Evolutionary conservation across 2,329 filamentous ascomycete genomes (phyloP), one percentile per base, ranked within the genome.

Genomic region (Hypoxylon sp.): DNA sequence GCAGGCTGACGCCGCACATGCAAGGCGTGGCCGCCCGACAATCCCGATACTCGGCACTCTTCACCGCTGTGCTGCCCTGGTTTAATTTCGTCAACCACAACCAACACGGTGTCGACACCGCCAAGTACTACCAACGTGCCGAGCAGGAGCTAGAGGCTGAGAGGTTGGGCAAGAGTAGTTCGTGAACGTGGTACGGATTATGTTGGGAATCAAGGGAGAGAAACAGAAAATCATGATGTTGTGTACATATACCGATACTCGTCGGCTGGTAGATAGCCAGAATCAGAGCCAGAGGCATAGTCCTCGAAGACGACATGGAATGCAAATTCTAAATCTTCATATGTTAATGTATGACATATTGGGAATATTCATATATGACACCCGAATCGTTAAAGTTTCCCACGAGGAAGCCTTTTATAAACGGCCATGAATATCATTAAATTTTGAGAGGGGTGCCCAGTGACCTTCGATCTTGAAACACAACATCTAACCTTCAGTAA

Each of bases 81-180:
- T 95, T 97, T 84, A 99, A 99, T 86, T 92, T 99, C 83, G 95
- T 97, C 78, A 98, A 99, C 83, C 96, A 99, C 83, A 91, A 89
- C 79, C 85, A 97, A 88, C 96, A 99, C 80, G 96, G 96, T 74
- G 93, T 99, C 65, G 96, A 99, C 80, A 99, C 96, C 33, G 94
- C 95, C 72, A 99, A 99, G 85, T 99, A 99, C 85, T 99, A 97
- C 83, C 91, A 91, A 80, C 94, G 97, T 81, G 96, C 96, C 6
- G 96, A 99, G 86, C 87, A 91, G 80, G 96, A 99, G 82, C 83
- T 99, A 76, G 96, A 97, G 83, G 91, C 90, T 42, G 94, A 97
- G 85, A 84, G 83, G 66, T 75, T 79, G 68, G 71, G 61, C 13
- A 77, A 74, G 68, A 63, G 47, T 31, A 62, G 29, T 33, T 59